Percentiles rank a stretch among this genome's conserved stretches.
These are phyloP conservation scores for Cercospora beticola DNA, from an alignment of 2,329 filamentous ascomycete genomes.

Conservation along the genomic window DNA sequence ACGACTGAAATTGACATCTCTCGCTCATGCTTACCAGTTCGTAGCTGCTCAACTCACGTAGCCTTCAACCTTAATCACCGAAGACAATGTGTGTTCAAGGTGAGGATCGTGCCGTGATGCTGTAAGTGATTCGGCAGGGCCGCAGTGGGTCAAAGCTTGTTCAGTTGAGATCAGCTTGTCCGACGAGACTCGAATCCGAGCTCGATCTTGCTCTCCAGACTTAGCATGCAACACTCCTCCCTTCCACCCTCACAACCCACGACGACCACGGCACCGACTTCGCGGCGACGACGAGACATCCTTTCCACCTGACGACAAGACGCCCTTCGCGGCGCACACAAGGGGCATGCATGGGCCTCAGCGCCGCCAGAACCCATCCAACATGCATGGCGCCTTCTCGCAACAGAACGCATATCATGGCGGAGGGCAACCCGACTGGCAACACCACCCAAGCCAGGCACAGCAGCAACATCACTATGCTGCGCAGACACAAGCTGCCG, in stretches of 20 bases:
- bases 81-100: neutral
- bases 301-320: neutral
- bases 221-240: conserved; percentile 4
- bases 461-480: conserved; percentile 40
- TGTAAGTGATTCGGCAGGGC: conserved; percentile 1
- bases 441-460: conserved; percentile 67
- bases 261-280: neutral
- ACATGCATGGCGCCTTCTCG: conserved; percentile 13
- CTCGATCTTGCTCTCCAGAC: neutral
- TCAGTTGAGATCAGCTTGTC: conserved; percentile 6
- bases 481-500: conserved; percentile 44
- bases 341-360: conserved; percentile 10
- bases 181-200: conserved; percentile 1
- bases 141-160: conserved; percentile 6
- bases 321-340: neutral
- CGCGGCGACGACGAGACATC: neutral
- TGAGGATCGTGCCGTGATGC: neutral
- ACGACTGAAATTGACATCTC: neutral
- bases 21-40: neutral
- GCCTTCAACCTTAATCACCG: neutral
- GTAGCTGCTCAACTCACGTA: neutral
- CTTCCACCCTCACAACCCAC: neutral
- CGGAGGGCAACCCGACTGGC: conserved; percentile 57
- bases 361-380: conserved; percentile 13
- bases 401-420: conserved; percentile 15